phyloP scores from a whole-genome alignment of 805 yeast species.

The Hanseniaspora lindneri region DNA sequence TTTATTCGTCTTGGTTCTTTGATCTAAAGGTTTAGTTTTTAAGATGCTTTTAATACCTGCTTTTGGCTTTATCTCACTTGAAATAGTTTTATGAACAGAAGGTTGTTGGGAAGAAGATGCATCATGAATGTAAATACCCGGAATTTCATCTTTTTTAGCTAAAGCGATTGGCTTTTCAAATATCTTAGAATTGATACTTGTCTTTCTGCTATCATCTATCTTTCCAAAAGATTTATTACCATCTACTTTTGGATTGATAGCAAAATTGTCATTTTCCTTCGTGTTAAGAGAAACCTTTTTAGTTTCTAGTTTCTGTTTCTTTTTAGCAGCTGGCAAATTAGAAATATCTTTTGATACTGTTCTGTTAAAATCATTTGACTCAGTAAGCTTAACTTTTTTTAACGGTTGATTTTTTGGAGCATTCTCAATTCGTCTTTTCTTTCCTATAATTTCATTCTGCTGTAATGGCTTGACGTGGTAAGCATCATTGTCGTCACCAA shows the following conservation, averaged over 20 bases:
- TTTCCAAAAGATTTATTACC: too few species aligned
- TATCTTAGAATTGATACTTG: not conserved
- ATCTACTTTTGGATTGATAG: too few species aligned
- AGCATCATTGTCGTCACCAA: not conserved
- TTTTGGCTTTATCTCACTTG: too few species aligned
- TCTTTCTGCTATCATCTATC: not conserved
- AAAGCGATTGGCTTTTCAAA: not conserved
- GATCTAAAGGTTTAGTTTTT: not conserved
- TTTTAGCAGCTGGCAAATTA: too few species aligned
- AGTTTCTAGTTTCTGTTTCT: too few species aligned
- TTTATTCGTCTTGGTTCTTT: not conserved
- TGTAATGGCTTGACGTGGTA: not conserved
- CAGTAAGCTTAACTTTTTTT: not conserved
- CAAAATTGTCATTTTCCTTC: too few species aligned
- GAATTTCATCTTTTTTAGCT: not conserved
- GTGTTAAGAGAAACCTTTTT: not conserved
- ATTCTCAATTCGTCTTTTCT: not conserved
- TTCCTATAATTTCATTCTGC: too few species aligned
- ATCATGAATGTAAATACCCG: constrained; percentile 10
- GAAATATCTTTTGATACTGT: too few species aligned
- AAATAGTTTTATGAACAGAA: not conserved
- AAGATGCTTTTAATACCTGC: too few species aligned
- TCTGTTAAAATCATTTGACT: too few species aligned
- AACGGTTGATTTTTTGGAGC: not conserved
- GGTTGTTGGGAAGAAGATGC: not conserved